Conservation (phyloP, 1,284 basidiomycete genomes). For the Veloboletus limbatus region DNA sequence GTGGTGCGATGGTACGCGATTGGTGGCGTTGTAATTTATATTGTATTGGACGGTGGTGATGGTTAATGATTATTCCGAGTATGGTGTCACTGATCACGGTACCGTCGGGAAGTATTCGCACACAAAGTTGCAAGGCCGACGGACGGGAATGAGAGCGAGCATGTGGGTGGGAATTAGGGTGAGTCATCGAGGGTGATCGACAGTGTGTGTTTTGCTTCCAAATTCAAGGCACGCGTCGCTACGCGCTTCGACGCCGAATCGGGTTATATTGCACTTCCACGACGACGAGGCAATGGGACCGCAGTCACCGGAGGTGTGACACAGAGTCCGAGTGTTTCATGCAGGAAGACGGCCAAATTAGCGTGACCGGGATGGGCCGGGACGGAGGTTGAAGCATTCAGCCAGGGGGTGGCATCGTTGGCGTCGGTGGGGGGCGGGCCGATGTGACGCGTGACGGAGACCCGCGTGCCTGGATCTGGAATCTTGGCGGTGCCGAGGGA, state of each 20-base stretch:
- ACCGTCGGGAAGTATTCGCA: constrained; percentile 13
- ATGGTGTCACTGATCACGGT: too few species aligned
- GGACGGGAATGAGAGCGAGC: constrained; percentile 15
- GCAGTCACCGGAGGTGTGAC: too few species aligned
- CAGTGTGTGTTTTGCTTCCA: constrained; percentile 32
- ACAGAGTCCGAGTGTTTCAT: constrained; percentile 18
- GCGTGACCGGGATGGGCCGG: constrained; percentile 16
- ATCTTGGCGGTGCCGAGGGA: constrained; percentile 39
- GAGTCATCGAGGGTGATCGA: constrained; percentile 37
- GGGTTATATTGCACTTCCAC: constrained; percentile 25
- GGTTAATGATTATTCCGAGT: constrained; percentile 11
- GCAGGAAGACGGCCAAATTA: too few species aligned
- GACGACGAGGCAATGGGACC: background rate
- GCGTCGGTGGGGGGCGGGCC: constrained; percentile 29
- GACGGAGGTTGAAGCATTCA: constrained; percentile 14
- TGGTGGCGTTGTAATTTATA: constrained; percentile 17
- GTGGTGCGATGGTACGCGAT: background rate
- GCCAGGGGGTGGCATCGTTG: constrained; percentile 20
- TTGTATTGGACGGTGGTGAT: constrained; percentile 2
- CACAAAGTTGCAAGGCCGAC: constrained; percentile 14
- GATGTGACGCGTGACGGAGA: constrained; percentile 18
- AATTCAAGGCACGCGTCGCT: constrained; percentile 29
- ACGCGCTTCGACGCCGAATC: constrained; percentile 28
- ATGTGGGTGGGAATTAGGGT: constrained; percentile 5
- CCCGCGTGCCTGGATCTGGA: constrained; percentile 31